phyloP scores from a whole-genome alignment of 2,329 filamentous ascomycete species.

The Exophiala bonariae region DNA sequence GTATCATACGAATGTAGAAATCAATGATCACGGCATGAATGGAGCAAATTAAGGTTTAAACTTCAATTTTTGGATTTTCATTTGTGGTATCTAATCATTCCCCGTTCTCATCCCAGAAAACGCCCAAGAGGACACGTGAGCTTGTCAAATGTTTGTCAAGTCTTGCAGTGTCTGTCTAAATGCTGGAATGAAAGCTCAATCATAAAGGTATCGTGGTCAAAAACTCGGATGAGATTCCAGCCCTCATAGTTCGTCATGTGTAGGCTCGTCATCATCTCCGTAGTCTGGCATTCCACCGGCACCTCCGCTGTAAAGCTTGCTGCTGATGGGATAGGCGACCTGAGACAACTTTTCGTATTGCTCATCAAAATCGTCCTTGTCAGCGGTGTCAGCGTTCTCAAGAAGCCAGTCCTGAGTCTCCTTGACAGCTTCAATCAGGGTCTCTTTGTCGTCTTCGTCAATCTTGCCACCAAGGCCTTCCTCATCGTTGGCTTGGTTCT shows the following conservation, averaged over 20 bases:
- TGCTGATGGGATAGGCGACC: constrained; percentile 97
- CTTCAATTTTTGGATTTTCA: constrained; percentile 5
- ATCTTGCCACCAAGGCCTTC: constrained; percentile 98
- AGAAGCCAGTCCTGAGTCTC: constrained; percentile 96
- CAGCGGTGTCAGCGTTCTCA: constrained; percentile 83
- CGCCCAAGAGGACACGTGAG: neutral
- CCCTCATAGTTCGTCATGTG: constrained; percentile 71
- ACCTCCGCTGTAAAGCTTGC: constrained; percentile 83
- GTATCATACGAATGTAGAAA: no score
- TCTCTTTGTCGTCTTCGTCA: constrained; percentile 97
- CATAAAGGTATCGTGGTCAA: constrained; percentile 15
- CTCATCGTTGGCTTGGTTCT: constrained; percentile 98
- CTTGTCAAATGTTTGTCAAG: neutral
- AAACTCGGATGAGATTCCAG: constrained; percentile 8
- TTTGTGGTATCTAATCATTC: constrained; percentile 17
- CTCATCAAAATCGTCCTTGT: constrained; percentile 95
- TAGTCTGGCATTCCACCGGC: constrained; percentile 62
- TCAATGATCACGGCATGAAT: no score
- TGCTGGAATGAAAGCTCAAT: constrained; percentile 14
- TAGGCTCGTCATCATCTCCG: constrained; percentile 60
- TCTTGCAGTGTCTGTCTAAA: no score
- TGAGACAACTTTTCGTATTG: constrained; percentile 98
- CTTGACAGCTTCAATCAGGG: constrained; percentile 93
- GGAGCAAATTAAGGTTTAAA: no score
- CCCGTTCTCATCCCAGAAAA: constrained; percentile 8